These are phyloP conservation scores for Irpex rosettiformis DNA, from an alignment of 1,284 basidiomycete genomes.

Conservation along the genomic window DNA sequence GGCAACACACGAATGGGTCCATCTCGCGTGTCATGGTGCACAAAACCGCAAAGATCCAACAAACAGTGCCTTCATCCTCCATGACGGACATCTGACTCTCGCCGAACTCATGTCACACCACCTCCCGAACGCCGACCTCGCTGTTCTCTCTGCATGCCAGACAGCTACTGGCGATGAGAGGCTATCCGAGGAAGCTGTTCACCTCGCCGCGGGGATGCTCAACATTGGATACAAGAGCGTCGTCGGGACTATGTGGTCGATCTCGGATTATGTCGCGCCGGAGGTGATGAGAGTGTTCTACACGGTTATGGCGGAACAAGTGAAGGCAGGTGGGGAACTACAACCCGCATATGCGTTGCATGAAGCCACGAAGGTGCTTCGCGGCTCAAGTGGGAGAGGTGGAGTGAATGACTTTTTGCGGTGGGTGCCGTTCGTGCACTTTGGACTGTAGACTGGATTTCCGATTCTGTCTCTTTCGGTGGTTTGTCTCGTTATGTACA, in stretches of 20 bases:
- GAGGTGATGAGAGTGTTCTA: no score
- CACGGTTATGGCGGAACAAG: neutral
- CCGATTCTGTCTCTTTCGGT: no score
- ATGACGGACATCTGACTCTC: constrained; percentile 12
- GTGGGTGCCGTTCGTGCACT: no score
- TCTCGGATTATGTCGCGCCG: neutral
- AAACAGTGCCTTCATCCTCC: constrained; percentile 17
- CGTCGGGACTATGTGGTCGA: neutral
- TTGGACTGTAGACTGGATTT: no score
- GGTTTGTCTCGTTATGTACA: no score
- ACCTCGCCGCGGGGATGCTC: neutral
- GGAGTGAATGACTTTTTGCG: no score
- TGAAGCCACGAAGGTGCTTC: neutral
- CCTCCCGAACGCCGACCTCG: neutral
- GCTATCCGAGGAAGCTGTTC: neutral
- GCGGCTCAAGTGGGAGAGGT: no score
- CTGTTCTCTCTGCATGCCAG: neutral
- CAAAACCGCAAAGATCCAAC: constrained; percentile 12
- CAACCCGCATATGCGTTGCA: no score
- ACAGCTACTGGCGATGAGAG: neutral
- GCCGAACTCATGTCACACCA: constrained; percentile 8
- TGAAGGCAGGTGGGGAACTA: neutral
- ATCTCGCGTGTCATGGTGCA: constrained; percentile 20
- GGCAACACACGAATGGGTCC: constrained; percentile 14
- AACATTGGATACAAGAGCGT: neutral